phyloP scores from a whole-genome alignment of 2,329 filamentous ascomycete species.

The Coniella lustricola region DNA sequence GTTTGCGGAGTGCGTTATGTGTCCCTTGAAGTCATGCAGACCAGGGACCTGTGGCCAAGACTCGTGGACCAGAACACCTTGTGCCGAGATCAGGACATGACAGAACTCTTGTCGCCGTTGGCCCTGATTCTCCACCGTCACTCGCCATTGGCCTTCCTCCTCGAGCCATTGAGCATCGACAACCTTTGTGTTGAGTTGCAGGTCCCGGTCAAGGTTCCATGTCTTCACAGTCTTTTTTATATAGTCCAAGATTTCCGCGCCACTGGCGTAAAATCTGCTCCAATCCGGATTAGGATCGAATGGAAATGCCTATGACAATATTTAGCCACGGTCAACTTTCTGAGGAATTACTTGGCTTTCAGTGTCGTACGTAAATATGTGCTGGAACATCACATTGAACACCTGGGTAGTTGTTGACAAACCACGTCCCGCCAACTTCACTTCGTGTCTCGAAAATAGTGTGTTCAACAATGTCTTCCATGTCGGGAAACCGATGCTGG shows the following conservation, averaged over 20 bases:
- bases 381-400: constrained; percentile 17
- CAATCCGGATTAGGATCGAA: constrained; percentile 47
- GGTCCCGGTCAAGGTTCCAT: constrained; percentile 31
- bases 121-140: too few species aligned
- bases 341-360: too few species aligned
- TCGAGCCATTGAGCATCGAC: too few species aligned
- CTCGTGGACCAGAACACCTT: too few species aligned
- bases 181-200: constrained; percentile 28
- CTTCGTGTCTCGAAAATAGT: constrained; percentile 25
- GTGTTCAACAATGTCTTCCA: constrained; percentile 20
- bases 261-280: constrained; percentile 48
- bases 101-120: too few species aligned
- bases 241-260: constrained; percentile 49
- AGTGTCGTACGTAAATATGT: constrained; percentile 12
- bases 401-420: constrained; percentile 26
- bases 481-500: constrained; percentile 27
- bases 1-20: too few species aligned
- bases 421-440: constrained; percentile 29
- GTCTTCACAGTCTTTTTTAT: constrained; percentile 43
- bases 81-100: too few species aligned
- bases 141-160: too few species aligned
- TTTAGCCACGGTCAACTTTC: too few species aligned
- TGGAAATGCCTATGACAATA: too few species aligned
- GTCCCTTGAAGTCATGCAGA: too few species aligned
- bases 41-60: too few species aligned